Base-by-base conservation (phyloP, 139 green algal genomes). In the Ostreobium quekettii region DNA sequence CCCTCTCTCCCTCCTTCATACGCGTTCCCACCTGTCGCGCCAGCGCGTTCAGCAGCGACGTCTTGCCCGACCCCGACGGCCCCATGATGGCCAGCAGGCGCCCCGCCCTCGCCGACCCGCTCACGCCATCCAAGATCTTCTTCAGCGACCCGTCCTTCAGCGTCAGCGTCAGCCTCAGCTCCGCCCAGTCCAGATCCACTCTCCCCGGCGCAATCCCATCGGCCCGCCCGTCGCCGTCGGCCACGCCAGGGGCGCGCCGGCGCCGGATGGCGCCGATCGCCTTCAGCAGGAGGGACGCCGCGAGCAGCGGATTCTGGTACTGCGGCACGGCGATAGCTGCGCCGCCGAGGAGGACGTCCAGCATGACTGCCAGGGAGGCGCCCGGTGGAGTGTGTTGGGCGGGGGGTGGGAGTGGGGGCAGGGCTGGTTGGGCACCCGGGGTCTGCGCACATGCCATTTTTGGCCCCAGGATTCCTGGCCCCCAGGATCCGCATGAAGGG, bases 1-100 rank as follows among this genome's bases (percentile, higher is more conserved):
- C n/a, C n/a, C n/a, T n/a, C n/a, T n/a, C n/a, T n/a, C n/a, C n/a
- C n/a, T n/a, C n/a, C n/a, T n/a, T n/a, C n/a, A n/a, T n/a, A n/a
- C n/a, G n/a, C n/a, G n/a, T n/a, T n/a, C n/a, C 73, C 48, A 95
- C 77, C 49, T 92, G 84, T 0, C 82, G 80, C 4, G 89, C 85
- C 38, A 91, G 74, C n/a, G 78, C 66, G 15, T 76, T 79, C 1
- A 90, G 75, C 53, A 96, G 80, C 3, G 85, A 90, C 3, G 90
- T 96, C 80, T 68, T 70, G 36, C 66, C 48, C 30, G 66, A 37
- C 36, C 66, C 72, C 11, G 29, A 66, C 30, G 73, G 73, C 11
- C 67, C 73, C 73, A 79, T 79, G 37, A 79, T n/a, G 22, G 67
- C 73, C 19, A 79, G 36, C 36, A 79, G 66, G 39, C 73, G 69